Conservation (phyloP, 129 eudicot genomes). For the Artemisia tridentata region DNA sequence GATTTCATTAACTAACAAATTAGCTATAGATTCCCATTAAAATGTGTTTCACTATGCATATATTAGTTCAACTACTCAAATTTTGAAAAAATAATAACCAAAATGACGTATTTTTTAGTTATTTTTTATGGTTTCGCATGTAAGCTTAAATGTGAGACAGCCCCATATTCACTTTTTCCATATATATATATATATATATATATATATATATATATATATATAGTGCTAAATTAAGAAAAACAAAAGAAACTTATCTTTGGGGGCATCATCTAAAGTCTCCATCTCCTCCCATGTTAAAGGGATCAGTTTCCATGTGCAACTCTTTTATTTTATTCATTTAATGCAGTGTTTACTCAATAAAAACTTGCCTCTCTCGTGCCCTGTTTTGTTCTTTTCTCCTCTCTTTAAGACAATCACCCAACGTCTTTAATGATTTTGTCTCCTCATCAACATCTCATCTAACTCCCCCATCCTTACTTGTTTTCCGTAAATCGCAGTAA, state of each 20-base stretch:
- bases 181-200: too few species aligned
- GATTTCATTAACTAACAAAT: too few species aligned
- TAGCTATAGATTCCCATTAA: too few species aligned
- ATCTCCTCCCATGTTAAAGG: slow-evolving; percentile 43
- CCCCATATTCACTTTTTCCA: too few species aligned
- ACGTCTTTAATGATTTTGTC: slow-evolving; percentile 45
- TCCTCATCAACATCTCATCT: slow-evolving; percentile 34
- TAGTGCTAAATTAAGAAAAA: slow-evolving; percentile 23
- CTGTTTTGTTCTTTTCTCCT: slow-evolving; percentile 34
- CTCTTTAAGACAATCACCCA: slow-evolving; percentile 38
- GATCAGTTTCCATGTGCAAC: slow-evolving; percentile 59
- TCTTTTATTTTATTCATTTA: slow-evolving; percentile 33
- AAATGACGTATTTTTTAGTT: too few species aligned
- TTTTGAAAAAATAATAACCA: too few species aligned
- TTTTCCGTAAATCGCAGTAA: neutral
- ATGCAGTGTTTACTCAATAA: slow-evolving; percentile 20
- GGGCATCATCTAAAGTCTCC: slow-evolving; percentile 37
- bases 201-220: too few species aligned
- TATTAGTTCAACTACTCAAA: too few species aligned
- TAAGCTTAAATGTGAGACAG: too few species aligned
- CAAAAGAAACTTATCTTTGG: slow-evolving; percentile 22
- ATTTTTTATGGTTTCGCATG: too few species aligned
- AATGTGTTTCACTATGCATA: too few species aligned
- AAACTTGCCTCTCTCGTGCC: slow-evolving; percentile 28
- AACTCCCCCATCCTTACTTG: slow-evolving; percentile 26